Conservation (phyloP, 768 basidiomycete genomes). For the Krasilnikovozyma curviuscula region DNA sequence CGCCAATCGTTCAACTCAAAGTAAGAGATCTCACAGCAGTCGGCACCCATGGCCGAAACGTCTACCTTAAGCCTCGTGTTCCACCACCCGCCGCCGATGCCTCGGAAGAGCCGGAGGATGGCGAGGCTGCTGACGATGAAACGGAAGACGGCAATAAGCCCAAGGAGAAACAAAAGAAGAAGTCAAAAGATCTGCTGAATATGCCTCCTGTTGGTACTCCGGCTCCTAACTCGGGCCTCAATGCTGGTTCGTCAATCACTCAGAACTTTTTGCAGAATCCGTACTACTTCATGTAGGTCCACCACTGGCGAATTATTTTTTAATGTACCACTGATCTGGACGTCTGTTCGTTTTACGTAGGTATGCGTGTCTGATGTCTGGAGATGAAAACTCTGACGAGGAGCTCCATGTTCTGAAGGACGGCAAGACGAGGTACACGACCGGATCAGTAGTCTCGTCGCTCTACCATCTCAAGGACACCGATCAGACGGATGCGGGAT, state of each 20-base stretch:
- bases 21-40: slow-evolving; percentile 43
- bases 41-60: slow-evolving; percentile 7
- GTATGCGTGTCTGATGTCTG: slow-evolving; percentile 64
- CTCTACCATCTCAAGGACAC: slow-evolving; percentile 71
- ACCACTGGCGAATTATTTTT: not conserved
- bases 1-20: slow-evolving; percentile 85
- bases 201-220: too few relatives aligned
- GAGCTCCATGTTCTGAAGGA: slow-evolving; percentile 83
- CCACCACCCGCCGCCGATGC: slow-evolving; percentile 13
- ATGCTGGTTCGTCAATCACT: not conserved
- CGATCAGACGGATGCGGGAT: slow-evolving; percentile 52
- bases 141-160: too few relatives aligned
- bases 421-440: slow-evolving; percentile 76
- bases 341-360: not conserved
- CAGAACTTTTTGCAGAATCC: slow-evolving; percentile 35
- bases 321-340: not conserved
- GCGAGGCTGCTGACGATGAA: not conserved
- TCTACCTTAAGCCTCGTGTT: not conserved
- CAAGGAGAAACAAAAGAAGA: not conserved
- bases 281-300: slow-evolving; percentile 72
- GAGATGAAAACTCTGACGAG: slow-evolving; percentile 50
- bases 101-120: not conserved
- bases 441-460: slow-evolving; percentile 72
- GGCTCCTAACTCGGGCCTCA: too few relatives aligned
- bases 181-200: too few relatives aligned